Evolutionary conservation across 768 basidiomycete genomes (phyloP), one percentile per base, ranked within the genome.

Genomic region (Rhodotorula babjevae): DNA sequence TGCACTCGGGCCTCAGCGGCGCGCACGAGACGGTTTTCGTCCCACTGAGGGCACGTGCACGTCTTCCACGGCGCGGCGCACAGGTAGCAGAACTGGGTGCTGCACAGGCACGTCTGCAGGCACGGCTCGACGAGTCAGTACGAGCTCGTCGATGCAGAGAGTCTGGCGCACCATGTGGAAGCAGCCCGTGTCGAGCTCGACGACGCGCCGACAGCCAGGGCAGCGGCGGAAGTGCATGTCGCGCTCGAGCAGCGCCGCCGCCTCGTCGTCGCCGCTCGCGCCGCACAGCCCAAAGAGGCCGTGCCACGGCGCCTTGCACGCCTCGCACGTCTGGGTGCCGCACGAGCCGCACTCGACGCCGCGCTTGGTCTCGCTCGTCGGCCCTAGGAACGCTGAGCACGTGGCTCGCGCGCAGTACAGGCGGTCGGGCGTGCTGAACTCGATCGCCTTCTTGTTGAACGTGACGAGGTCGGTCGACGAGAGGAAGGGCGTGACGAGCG

Each of bases 11-110:
- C 36, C 36, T 36, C 36, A 5, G 87, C 87, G 9, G 81, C 84
- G 7, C 72, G 81, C 10, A 79, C 3, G 21, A 85, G 79, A 10
- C 82, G 79, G 0, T 73, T 61, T 67, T 89, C 89, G 15, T 89
- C 87, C 87, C 88, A 90, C 58, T 87, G 87, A 0, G 82, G 81
- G 71, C 89, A 90, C 0, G 3, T 9, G 67, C 89, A 91, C 0
- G 80, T 83, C 80, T 87, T 89, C 89, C 89, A 90, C 16, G 70
- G 81, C 44, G 78, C 84, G 0, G 86, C 85, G 77, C 89, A 90
- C 16, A 87, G 63, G 76, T 90, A 89, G 76, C 88, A 89, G 79
- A 89, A 89, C 73, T 89, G 77, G 0, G 82, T 81, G 52, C 75
- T 65, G 75, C 83, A 84, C 36, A 80, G 82, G 71, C 88, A 89